Percentiles rank a stretch among this genome's conserved stretches.
phyloP scores from a whole-genome alignment of 2,329 filamentous ascomycete species.

The Herpotrichia juniperi region DNA sequence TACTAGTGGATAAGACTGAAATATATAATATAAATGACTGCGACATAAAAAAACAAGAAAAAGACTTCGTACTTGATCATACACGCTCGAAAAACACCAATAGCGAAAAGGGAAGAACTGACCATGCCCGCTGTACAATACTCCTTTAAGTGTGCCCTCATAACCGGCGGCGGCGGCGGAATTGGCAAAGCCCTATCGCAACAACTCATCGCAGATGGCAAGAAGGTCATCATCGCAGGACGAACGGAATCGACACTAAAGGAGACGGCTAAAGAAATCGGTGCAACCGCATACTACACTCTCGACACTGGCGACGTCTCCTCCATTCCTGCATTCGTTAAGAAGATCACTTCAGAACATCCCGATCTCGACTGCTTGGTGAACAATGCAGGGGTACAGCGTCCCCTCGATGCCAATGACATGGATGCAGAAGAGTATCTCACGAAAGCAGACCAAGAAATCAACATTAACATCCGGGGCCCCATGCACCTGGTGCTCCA shows the following conservation, averaged over 20 bases:
- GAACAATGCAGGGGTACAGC: constrained; percentile 66
- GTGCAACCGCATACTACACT: constrained; percentile 58
- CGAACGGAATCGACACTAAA: constrained; percentile 62
- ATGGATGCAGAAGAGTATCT: constrained; percentile 50
- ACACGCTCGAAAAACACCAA: no score
- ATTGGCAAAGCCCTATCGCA: constrained; percentile 58
- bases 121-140: no score
- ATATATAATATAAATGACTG: no score
- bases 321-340: constrained; percentile 53
- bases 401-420: constrained; percentile 56
- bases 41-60: no score
- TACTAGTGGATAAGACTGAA: no score
- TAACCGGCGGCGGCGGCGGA: constrained; percentile 50
- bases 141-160: constrained; percentile 53
- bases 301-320: constrained; percentile 57
- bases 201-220: constrained; percentile 53
- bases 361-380: constrained; percentile 63
- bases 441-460: constrained; percentile 60
- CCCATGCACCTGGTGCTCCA: constrained; percentile 62
- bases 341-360: constrained; percentile 55
- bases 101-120: no score
- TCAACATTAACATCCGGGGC: constrained; percentile 64
- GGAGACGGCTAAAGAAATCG: constrained; percentile 51
- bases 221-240: constrained; percentile 60
- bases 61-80: no score